Conservation (phyloP, 768 basidiomycete genomes). For the Lyophyllum decastes region DNA sequence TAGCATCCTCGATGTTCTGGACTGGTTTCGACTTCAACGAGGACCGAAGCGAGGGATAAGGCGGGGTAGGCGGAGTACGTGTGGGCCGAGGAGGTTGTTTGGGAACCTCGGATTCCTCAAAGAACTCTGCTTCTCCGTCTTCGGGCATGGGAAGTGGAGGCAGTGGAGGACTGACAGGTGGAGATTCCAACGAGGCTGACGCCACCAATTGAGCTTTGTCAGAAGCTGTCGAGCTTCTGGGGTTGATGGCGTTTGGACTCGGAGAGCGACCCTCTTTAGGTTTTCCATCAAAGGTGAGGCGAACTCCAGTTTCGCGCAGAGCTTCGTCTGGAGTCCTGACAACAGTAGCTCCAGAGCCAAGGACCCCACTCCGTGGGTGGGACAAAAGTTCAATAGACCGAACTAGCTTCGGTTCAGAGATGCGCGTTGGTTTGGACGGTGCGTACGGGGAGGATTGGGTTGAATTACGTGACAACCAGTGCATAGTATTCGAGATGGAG, state of each 20-base stretch:
- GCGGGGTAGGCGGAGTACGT: conserved; percentile 23
- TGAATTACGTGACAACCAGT: conserved; percentile 49
- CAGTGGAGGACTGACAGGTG: conserved; percentile 51
- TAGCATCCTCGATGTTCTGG: conserved; percentile 39
- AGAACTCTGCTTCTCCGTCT: conserved; percentile 30
- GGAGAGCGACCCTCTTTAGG: conserved; percentile 11
- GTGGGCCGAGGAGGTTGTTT: conserved; percentile 36
- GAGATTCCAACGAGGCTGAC: conserved; percentile 23
- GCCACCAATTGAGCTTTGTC: conserved; percentile 3
- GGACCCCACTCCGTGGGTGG: conserved; percentile 44
- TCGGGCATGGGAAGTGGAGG: conserved; percentile 51
- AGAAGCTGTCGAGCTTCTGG: conserved; percentile 14
- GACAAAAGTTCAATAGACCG: conserved; percentile 39
- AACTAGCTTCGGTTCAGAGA: conserved; percentile 47
- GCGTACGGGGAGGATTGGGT: conserved; percentile 32
- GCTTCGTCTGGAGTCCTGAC: conserved; percentile 84
- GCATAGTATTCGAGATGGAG: conserved; percentile 48
- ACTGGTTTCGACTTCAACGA: conserved; percentile 38
- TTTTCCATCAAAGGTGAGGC: conserved; percentile 35
- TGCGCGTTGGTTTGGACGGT: conserved; percentile 37
- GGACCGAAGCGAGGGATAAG: conserved; percentile 30
- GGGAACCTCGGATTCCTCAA: conserved; percentile 27
- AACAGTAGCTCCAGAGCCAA: conserved; percentile 74
- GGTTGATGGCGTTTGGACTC: conserved; percentile 1
- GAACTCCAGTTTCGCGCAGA: conserved; percentile 49